Conservation (phyloP, 2,329 filamentous ascomycete genomes). For the Hypoxylon sp. region DNA sequence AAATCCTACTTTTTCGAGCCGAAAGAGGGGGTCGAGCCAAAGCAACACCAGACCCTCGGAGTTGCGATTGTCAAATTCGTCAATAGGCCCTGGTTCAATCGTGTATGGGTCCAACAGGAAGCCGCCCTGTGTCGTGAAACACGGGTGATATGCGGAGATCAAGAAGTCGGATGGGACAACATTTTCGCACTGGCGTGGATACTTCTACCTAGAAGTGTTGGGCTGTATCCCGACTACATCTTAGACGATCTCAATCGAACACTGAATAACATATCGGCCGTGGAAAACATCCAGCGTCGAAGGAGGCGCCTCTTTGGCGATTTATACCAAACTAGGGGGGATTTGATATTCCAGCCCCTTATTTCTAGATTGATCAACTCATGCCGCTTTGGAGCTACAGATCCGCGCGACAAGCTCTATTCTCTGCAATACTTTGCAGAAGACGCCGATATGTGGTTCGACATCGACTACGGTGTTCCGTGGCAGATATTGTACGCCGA, state of each 20-base stretch:
- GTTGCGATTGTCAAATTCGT: slow-evolving; percentile 40
- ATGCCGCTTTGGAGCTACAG: slow-evolving; percentile 41
- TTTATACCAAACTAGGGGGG: slow-evolving; percentile 8
- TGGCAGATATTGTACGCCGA: slow-evolving; percentile 43
- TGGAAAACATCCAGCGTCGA: slow-evolving; percentile 39
- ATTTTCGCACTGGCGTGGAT: slow-evolving; percentile 44
- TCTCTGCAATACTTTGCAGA: slow-evolving; percentile 40
- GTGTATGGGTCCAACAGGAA: slow-evolving; percentile 46
- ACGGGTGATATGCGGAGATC: slow-evolving; percentile 34
- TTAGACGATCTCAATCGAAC: slow-evolving; percentile 21
- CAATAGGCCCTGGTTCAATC: slow-evolving; percentile 44
- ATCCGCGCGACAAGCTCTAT: slow-evolving; percentile 43
- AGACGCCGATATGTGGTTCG: slow-evolving; percentile 39
- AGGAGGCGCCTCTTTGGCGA: slow-evolving; percentile 32
- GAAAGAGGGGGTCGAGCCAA: slow-evolving; percentile 2
- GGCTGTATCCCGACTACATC: slow-evolving; percentile 40
- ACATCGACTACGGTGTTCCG: slow-evolving; percentile 42
- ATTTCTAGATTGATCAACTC: slow-evolving; percentile 9
- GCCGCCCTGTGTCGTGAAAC: slow-evolving; percentile 35
- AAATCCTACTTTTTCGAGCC: slow-evolving; percentile 44
- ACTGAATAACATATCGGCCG: slow-evolving; percentile 39
- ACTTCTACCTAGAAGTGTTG: slow-evolving; percentile 37
- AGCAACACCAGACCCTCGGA: slow-evolving; percentile 15
- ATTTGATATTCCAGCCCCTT: slow-evolving; percentile 1
- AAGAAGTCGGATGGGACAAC: slow-evolving; percentile 39